Evolutionary conservation across 179 eudicot species (phyloP).

Genomic region (Camellia oleifera): DNA sequence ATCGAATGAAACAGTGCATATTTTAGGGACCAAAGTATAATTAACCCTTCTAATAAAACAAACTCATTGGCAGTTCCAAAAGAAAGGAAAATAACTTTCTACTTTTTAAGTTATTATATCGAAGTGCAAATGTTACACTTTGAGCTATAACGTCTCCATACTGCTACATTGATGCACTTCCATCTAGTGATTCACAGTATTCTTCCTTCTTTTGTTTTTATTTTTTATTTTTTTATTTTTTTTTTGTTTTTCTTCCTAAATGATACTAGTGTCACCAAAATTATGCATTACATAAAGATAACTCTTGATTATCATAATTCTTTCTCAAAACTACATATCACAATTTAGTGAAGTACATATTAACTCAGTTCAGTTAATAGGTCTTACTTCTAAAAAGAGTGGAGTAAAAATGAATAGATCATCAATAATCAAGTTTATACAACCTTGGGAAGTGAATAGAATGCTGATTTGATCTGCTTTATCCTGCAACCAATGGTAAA

Average conservation of each 20-base stretch:
- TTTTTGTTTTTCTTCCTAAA: background rate
- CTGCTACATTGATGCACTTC: background rate
- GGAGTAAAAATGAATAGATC: background rate
- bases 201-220: too few species aligned
- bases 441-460: conserved; percentile 78
- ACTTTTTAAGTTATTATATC: background rate
- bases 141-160: background rate
- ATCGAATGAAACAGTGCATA: too few species aligned
- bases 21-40: too few species aligned
- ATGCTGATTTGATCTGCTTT: conserved; percentile 84
- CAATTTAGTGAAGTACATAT: background rate
- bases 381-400: background rate
- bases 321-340: background rate
- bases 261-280: background rate
- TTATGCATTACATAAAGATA: background rate
- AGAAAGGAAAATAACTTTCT: background rate
- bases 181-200: too few species aligned
- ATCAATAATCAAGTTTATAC: background rate
- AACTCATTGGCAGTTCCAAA: background rate
- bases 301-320: background rate
- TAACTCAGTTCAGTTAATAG: background rate
- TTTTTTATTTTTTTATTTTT: too few species aligned
- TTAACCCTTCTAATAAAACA: background rate
- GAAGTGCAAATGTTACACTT: background rate
- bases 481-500: conserved; percentile 48